Conservation (phyloP, 208 protist species). For the Leishmania tropica region DNA sequence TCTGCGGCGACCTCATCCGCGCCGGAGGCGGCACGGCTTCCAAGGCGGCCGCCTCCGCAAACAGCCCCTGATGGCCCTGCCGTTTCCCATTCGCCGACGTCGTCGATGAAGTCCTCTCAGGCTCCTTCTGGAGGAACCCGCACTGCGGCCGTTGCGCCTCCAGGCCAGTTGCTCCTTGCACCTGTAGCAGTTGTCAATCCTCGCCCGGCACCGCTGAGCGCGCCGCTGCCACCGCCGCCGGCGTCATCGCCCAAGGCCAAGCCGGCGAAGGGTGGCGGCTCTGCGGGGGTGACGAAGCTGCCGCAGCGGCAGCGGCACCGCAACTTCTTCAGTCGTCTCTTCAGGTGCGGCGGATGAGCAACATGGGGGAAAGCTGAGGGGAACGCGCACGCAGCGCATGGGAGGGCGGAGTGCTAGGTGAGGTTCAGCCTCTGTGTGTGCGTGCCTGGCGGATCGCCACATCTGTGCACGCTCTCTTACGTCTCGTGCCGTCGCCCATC, state of each 20-base stretch:
- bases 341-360: conserved; percentile 6
- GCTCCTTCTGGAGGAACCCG: too few species aligned
- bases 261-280: neutral
- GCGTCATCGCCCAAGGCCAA: neutral
- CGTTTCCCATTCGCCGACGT: neutral
- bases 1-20: neutral
- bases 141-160: neutral
- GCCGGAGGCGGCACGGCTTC: neutral
- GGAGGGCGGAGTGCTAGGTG: neutral
- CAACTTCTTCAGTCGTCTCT: conserved; percentile 11
- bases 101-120: neutral
- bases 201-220: neutral
- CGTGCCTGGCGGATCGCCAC: neutral
- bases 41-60: neutral
- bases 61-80: neutral
- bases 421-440: neutral
- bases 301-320: neutral
- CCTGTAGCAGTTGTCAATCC: neutral
- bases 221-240: neutral
- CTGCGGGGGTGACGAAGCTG: neutral
- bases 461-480: neutral
- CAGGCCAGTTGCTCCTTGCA: neutral
- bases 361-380: neutral
- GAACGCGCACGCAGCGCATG: neutral
- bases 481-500: neutral